Percentiles rank a stretch among this genome's conserved stretches.
phyloP scores from a whole-genome alignment of 169 alveolate genomes.

The Eimeria tenella region DNA sequence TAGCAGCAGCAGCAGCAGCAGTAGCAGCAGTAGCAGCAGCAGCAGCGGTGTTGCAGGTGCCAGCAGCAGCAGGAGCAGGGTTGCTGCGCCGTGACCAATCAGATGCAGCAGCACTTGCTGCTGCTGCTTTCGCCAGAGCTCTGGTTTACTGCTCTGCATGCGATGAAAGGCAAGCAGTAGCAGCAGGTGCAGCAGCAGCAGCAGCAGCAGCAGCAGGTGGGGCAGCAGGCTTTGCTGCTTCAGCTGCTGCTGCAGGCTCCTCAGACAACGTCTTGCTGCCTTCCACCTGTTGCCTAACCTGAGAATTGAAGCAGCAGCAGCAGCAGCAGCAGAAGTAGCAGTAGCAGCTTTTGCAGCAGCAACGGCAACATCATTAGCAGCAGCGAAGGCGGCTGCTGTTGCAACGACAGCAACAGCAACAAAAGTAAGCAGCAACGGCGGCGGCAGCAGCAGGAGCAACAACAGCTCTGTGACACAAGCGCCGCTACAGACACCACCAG shows the following conservation, averaged over 20 bases:
- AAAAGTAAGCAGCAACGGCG: not conserved
- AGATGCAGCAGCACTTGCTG: not conserved
- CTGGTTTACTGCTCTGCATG: not conserved
- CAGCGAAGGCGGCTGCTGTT: not conserved
- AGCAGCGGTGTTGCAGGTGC: too few relatives aligned
- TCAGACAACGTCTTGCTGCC: not conserved
- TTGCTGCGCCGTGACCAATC: too few relatives aligned
- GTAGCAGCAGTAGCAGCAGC: too few relatives aligned
- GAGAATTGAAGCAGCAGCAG: not conserved
- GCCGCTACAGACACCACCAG: too few relatives aligned
- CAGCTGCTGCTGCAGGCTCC: not conserved
- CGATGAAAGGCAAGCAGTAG: not conserved
- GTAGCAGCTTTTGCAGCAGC: not conserved
- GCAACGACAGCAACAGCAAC: not conserved
- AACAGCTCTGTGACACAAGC: too few relatives aligned
- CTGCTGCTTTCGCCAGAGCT: not conserved
- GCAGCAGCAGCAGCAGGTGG: not conserved
- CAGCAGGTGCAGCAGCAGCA: not conserved
- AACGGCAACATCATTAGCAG: not conserved
- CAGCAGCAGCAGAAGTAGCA: not conserved
- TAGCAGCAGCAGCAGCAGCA: too few relatives aligned
- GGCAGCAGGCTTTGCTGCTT: not conserved
- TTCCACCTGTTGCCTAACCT: not conserved
- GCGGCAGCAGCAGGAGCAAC: not conserved
- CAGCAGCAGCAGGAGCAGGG: too few relatives aligned